Evolutionary conservation across 306 rosid species (phyloP).

Genomic region (Arachis hypogaea): DNA sequence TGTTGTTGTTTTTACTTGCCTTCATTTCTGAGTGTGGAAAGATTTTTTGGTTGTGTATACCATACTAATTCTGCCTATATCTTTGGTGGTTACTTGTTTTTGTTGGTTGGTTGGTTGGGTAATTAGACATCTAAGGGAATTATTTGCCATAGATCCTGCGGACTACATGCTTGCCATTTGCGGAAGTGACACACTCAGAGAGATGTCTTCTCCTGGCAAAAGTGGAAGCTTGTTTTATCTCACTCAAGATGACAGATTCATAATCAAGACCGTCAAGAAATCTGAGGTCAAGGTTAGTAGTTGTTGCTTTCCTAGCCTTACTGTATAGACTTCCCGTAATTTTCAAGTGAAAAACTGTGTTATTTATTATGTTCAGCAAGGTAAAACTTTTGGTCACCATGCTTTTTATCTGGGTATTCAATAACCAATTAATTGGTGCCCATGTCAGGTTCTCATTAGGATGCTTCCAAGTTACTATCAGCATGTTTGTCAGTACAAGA

Average conservation of each 20-base stretch:
- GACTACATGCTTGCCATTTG: slow-evolving; percentile 62
- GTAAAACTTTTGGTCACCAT: slow-evolving; percentile 34
- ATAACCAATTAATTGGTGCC: slow-evolving; percentile 30
- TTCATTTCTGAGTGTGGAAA: slow-evolving; percentile 33
- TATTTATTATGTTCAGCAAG: slow-evolving; percentile 22
- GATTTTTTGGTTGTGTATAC: slow-evolving; percentile 17
- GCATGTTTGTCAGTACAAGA: slow-evolving; percentile 57
- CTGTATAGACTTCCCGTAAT: slow-evolving; percentile 36
- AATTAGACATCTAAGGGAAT: slow-evolving; percentile 66
- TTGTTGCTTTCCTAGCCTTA: slow-evolving; percentile 10
- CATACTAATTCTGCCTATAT: slow-evolving; percentile 42
- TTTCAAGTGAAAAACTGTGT: slow-evolving; percentile 3
- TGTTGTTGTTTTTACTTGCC: background rate
- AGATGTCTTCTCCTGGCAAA: slow-evolving; percentile 68
- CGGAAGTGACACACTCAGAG: slow-evolving; percentile 53
- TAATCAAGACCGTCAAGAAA: slow-evolving; percentile 64
- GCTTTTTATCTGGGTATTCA: slow-evolving; percentile 21
- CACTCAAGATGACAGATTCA: slow-evolving; percentile 60
- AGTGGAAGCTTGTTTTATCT: slow-evolving; percentile 69
- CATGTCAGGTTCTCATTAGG: slow-evolving; percentile 60
- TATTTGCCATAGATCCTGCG: slow-evolving; percentile 66
- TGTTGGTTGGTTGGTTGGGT: slow-evolving; percentile 38
- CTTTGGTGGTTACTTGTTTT: slow-evolving; percentile 47
- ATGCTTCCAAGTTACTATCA: slow-evolving; percentile 65
- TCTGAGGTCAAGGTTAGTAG: slow-evolving; percentile 65